Evolutionary conservation across 371 early-diverging fungal species (phyloP).

Genomic region (Apophysomyces sp.): DNA sequence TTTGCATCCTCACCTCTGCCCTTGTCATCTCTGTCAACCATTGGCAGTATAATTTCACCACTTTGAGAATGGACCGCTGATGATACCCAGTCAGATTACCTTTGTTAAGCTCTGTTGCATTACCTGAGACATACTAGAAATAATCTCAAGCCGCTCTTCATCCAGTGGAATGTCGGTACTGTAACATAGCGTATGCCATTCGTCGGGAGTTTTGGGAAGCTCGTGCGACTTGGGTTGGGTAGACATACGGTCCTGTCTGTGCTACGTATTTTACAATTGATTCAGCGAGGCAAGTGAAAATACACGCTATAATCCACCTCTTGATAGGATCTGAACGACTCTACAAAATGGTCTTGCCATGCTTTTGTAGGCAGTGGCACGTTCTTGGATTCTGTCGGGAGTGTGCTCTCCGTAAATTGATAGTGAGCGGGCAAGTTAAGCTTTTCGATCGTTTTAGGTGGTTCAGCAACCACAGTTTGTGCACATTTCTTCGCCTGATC

Average conservation of each 20-base stretch:
- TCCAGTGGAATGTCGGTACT: not conserved
- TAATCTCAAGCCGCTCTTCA: not conserved
- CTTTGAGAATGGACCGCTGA: constrained; percentile 10
- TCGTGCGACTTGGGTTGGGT: not conserved
- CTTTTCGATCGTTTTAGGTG: constrained; percentile 19
- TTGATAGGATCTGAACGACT: constrained; percentile 28
- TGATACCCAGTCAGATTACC: not conserved
- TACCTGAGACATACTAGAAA: constrained; percentile 25
- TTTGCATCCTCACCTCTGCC: constrained; percentile 1
- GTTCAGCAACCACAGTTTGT: constrained; percentile 28
- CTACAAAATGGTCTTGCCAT: constrained; percentile 30
- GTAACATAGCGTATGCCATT: constrained; percentile 17
- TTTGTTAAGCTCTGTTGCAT: not conserved
- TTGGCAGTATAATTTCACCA: constrained; percentile 21
- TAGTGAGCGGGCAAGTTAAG: constrained; percentile 28
- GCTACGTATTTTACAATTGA: not conserved
- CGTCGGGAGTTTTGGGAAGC: not conserved
- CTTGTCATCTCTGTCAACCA: constrained; percentile 32
- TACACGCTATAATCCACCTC: constrained; percentile 8
- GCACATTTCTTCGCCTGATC: constrained; percentile 33
- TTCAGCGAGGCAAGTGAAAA: not conserved
- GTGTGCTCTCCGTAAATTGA: constrained; percentile 13
- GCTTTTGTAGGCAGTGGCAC: constrained; percentile 13
- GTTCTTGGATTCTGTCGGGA: not conserved
- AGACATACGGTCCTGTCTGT: not conserved